A percentile compares a stretch with the other conserved stretches of the same genome.
Conservation (phyloP, 2,329 filamentous ascomycete genomes). For the Fusarium coffeatum region DNA sequence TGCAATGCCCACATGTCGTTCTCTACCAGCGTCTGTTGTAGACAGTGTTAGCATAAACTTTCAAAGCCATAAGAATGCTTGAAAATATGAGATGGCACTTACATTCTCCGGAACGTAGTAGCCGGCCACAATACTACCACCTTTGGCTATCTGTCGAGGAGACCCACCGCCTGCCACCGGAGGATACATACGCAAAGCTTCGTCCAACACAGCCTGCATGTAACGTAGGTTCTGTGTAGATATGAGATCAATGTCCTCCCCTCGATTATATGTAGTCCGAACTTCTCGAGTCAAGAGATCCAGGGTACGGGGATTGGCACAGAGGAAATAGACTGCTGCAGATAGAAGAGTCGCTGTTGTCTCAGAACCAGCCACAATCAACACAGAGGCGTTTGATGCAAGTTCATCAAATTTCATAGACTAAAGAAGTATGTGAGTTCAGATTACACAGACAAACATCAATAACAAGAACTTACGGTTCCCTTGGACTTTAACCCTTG, state of each 20-base stretch:
- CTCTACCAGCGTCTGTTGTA: not conserved
- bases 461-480: not conserved
- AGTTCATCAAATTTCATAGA: constrained; percentile 12
- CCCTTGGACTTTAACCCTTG: not conserved
- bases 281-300: constrained; percentile 6
- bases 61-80: too few species aligned
- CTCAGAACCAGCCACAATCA: constrained; percentile 26
- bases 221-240: constrained; percentile 18
- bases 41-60: accelerated
- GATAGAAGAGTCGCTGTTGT: constrained; percentile 28
- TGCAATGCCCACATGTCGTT: not conserved
- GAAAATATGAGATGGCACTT: not conserved
- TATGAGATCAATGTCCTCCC: constrained; percentile 15
- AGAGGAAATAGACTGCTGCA: constrained; percentile 16
- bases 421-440: not conserved
- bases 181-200: constrained; percentile 23
- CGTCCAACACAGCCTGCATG: constrained; percentile 18
- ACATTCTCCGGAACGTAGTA: constrained; percentile 7
- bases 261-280: not conserved
- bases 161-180: constrained; percentile 22
- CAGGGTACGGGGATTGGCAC: not conserved
- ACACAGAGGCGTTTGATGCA: constrained; percentile 19
- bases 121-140: constrained; percentile 20
- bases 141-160: constrained; percentile 12
- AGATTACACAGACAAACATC: accelerated